These are phyloP conservation scores for Melaleuca alternifolia DNA, from an alignment of 345 rosid species.

Conservation along the genomic window DNA sequence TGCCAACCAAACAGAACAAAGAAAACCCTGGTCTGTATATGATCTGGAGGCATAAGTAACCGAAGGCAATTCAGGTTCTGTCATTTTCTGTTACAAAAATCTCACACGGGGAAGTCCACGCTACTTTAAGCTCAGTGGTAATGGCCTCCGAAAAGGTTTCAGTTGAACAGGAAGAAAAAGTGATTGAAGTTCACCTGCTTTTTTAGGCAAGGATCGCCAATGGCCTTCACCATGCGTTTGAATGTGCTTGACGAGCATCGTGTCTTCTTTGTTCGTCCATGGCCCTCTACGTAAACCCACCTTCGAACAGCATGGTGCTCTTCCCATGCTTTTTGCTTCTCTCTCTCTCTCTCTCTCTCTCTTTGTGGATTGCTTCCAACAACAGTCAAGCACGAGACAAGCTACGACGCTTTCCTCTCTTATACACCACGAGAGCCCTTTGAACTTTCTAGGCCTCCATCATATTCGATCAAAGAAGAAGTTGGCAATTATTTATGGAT, in stretches of 20 bases:
- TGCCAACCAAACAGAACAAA: neutral
- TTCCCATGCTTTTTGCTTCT: constrained; percentile 15
- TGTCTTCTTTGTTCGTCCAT: constrained; percentile 34
- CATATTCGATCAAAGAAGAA: neutral
- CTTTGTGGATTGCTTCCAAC: neutral
- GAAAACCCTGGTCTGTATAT: neutral
- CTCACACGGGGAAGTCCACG: neutral
- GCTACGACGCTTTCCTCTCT: neutral
- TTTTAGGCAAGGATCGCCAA: constrained; percentile 35
- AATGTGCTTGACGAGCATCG: constrained; percentile 18
- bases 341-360: neutral
- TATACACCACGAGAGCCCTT: neutral
- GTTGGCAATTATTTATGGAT: neutral
- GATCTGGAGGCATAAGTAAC: neutral
- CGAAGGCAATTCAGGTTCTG: neutral
- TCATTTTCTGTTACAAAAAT: neutral
- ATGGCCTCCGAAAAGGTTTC: neutral
- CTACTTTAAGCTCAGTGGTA: neutral
- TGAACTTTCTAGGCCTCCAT: neutral
- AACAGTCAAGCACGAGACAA: neutral
- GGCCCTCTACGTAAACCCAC: constrained; percentile 34
- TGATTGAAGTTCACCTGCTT: constrained; percentile 14
- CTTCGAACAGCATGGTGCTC: constrained; percentile 37
- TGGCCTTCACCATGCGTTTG: constrained; percentile 29
- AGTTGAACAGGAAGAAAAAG: neutral